These are phyloP conservation scores for Jaapia argillacea DNA, from an alignment of 768 basidiomycete genomes.

Conservation along the genomic window DNA sequence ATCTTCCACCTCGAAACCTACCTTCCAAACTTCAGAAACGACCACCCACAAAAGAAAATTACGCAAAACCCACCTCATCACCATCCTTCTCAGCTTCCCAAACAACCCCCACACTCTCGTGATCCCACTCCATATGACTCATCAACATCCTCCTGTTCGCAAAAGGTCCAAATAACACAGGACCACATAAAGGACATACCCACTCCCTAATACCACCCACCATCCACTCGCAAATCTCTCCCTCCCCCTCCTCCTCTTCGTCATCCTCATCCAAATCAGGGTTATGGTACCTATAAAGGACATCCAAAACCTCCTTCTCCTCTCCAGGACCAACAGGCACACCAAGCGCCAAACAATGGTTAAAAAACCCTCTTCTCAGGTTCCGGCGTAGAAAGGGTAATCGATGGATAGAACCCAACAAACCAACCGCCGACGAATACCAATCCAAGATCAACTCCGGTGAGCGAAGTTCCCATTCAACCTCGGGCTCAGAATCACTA, in stretches of 20 bases:
- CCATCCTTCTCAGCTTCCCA: slow-evolving; percentile 21
- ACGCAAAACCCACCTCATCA: neutral
- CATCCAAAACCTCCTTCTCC: slow-evolving; percentile 14
- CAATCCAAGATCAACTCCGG: neutral
- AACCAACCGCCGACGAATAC: neutral
- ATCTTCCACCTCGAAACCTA: neutral
- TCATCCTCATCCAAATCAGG: slow-evolving; percentile 5
- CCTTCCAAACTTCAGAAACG: neutral
- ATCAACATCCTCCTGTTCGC: slow-evolving; percentile 30
- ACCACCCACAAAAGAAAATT: neutral
- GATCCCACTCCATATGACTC: slow-evolving; percentile 41
- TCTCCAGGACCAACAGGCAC: slow-evolving; percentile 20
- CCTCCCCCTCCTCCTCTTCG: slow-evolving; percentile 6
- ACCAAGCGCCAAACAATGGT: slow-evolving; percentile 26
- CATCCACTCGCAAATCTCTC: slow-evolving; percentile 11
- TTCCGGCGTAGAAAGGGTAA: slow-evolving; percentile 52
- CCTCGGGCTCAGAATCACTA: neutral
- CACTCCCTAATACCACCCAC: slow-evolving; percentile 24
- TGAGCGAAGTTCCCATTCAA: neutral
- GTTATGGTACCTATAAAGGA: slow-evolving; percentile 13
- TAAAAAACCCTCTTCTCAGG: slow-evolving; percentile 36
- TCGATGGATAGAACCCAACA: slow-evolving; percentile 8
- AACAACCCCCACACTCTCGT: slow-evolving; percentile 24
- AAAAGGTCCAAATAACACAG: slow-evolving; percentile 33
- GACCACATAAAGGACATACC: slow-evolving; percentile 47